Evolutionary conservation across 169 alveolate genomes (phyloP).

Genomic region (Plasmodium ovale): DNA sequence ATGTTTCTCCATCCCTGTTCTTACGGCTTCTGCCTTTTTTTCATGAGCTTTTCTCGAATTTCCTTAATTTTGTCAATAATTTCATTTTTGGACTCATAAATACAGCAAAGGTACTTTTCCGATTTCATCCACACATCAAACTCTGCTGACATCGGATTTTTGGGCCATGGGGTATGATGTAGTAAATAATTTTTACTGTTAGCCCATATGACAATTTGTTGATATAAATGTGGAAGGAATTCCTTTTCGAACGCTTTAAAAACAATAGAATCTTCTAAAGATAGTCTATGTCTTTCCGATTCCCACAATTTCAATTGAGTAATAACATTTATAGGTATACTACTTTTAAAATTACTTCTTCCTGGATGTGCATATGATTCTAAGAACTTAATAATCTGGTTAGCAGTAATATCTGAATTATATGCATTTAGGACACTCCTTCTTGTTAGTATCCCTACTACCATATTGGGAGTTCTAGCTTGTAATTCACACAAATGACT

Average conservation of each 20-base stretch:
- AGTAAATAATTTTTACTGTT: slow-evolving; percentile 84
- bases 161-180: slow-evolving; percentile 86
- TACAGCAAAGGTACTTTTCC: slow-evolving; percentile 86
- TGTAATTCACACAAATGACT: slow-evolving; percentile 91
- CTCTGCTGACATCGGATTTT: slow-evolving; percentile 80
- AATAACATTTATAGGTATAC: slow-evolving; percentile 89
- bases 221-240: slow-evolving; percentile 86
- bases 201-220: slow-evolving; percentile 88
- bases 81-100: slow-evolving; percentile 87
- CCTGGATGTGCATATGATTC: slow-evolving; percentile 87
- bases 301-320: slow-evolving; percentile 92
- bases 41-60: slow-evolving; percentile 47
- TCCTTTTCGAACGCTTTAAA: slow-evolving; percentile 87
- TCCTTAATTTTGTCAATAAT: slow-evolving; percentile 84
- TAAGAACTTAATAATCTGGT: slow-evolving; percentile 89
- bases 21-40: slow-evolving; percentile 27
- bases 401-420: slow-evolving; percentile 90
- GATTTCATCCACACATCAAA: slow-evolving; percentile 81
- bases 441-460: slow-evolving; percentile 90
- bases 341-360: slow-evolving; percentile 67
- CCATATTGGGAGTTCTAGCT: slow-evolving; percentile 90
- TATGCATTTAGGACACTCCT: slow-evolving; percentile 89
- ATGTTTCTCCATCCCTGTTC: no score
- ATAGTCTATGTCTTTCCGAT: slow-evolving; percentile 88
- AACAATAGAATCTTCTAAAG: slow-evolving; percentile 83